Evolutionary conservation across 2,329 filamentous ascomycete genomes (phyloP).

Genomic region (Cladobotryum protrusum): DNA sequence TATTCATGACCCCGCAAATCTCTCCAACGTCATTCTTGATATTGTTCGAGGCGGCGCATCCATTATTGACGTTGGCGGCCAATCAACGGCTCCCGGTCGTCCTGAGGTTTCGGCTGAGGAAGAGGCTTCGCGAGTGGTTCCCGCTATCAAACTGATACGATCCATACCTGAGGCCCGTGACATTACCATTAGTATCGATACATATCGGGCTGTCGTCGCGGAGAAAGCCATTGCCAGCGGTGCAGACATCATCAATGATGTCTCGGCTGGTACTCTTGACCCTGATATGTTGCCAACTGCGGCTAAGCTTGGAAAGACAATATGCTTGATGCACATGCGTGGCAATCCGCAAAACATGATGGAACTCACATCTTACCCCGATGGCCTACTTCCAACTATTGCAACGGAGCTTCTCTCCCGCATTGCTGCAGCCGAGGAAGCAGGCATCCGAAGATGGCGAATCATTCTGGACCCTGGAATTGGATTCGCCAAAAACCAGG

Average conservation of each 20-base stretch:
- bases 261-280: conserved; percentile 78
- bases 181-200: conserved; percentile 82
- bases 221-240: conserved; percentile 68
- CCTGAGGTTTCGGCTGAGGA: conserved; percentile 62
- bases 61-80: conserved; percentile 88
- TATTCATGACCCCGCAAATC: conserved; percentile 46
- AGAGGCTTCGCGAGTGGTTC: conserved; percentile 72
- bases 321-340: conserved; percentile 90
- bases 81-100: conserved; percentile 79
- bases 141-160: conserved; percentile 69
- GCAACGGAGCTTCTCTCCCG: conserved; percentile 62
- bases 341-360: conserved; percentile 81
- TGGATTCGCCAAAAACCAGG: conserved; percentile 80
- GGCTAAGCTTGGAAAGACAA: conserved; percentile 69
- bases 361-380: conserved; percentile 59
- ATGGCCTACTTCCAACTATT: conserved; percentile 60
- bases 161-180: conserved; percentile 54
- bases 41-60: conserved; percentile 67
- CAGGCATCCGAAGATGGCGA: conserved; percentile 84
- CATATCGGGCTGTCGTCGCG: conserved; percentile 81
- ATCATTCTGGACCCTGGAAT: conserved; percentile 92
- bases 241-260: conserved; percentile 91
- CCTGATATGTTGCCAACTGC: conserved; percentile 74
- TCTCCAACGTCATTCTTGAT: conserved; percentile 51
- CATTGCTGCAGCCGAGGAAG: conserved; percentile 66